Evolutionary conservation across 345 rosid species (phyloP).

Genomic region (Nephelium lappaceum): DNA sequence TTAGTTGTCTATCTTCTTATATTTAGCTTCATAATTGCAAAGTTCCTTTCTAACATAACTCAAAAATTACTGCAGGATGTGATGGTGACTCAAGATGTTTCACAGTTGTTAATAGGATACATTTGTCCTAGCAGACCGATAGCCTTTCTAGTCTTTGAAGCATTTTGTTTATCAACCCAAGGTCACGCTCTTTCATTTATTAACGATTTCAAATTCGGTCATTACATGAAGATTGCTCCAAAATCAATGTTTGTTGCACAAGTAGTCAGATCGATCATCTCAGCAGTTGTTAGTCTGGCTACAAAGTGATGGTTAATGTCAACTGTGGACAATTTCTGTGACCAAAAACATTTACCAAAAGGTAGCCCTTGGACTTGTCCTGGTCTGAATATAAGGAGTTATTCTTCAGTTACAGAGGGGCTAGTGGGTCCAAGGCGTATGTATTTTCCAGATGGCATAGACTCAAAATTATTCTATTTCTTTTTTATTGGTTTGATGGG

Average conservation of each 20-base stretch:
- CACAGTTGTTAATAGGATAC: constrained; percentile 3
- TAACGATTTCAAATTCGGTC: neutral
- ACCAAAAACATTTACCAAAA: neutral
- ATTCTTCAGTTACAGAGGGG: constrained; percentile 3
- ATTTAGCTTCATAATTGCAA: too few relatives aligned
- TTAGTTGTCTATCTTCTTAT: too few relatives aligned
- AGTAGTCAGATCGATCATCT: too few relatives aligned
- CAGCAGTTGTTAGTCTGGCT: neutral
- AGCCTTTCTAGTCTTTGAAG: neutral
- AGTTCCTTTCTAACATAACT: too few relatives aligned
- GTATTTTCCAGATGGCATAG: neutral
- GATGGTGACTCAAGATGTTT: neutral
- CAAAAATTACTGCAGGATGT: too few relatives aligned
- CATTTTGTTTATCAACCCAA: neutral
- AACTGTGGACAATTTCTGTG: neutral
- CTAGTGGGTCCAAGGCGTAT: constrained; percentile 6
- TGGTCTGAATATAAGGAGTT: too few relatives aligned
- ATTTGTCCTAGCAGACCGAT: constrained; percentile 10
- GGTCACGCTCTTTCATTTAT: neutral
- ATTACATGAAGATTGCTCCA: neutral
- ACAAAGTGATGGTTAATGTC: constrained; percentile 2
- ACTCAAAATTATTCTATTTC: too few relatives aligned
- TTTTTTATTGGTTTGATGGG: too few relatives aligned
- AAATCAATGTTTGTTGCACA: neutral
- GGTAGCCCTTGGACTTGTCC: constrained; percentile 20